These are phyloP conservation scores for Petasospora fabianii DNA, from an alignment of 1,139 yeast genomes.

Conservation along the genomic window DNA sequence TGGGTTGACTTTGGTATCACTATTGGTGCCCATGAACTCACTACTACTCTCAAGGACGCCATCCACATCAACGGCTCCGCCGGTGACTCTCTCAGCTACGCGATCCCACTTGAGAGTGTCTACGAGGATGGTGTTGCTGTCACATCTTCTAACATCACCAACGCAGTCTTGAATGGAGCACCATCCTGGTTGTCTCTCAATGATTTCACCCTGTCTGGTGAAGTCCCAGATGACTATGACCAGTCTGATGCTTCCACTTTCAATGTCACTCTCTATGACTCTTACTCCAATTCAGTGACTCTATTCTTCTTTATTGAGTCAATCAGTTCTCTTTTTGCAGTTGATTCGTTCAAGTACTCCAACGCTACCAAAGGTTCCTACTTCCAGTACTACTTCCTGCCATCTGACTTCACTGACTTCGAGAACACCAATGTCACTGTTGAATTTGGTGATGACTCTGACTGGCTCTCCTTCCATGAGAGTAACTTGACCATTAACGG, in stretches of 20 bases:
- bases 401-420: conserved; percentile 52
- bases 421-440: conserved; percentile 49
- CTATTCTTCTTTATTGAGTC: conserved; percentile 48
- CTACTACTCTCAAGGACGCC: conserved; percentile 47
- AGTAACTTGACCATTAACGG: conserved; percentile 69
- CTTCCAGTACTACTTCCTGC: conserved; percentile 51
- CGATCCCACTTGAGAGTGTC: conserved; percentile 59
- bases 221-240: conserved; percentile 46
- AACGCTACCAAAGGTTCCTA: conserved; percentile 64
- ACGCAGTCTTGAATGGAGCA: conserved; percentile 43
- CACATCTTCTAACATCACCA: conserved; percentile 48
- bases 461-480: conserved; percentile 64
- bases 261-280: conserved; percentile 57
- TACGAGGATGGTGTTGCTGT: conserved; percentile 57
- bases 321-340: conserved; percentile 45
- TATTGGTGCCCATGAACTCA: conserved; percentile 84
- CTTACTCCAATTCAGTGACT: conserved; percentile 59
- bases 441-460: conserved; percentile 38
- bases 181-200: conserved; percentile 60
- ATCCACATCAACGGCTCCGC: conserved; percentile 65
- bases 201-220: conserved; percentile 49
- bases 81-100: conserved; percentile 48
- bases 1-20: conserved; percentile 65
- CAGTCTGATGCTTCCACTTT: conserved; percentile 41
- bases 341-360: conserved; percentile 46